Conservation (phyloP, 2,329 filamentous ascomycete genomes). For the Sporothrix curviconia region DNA sequence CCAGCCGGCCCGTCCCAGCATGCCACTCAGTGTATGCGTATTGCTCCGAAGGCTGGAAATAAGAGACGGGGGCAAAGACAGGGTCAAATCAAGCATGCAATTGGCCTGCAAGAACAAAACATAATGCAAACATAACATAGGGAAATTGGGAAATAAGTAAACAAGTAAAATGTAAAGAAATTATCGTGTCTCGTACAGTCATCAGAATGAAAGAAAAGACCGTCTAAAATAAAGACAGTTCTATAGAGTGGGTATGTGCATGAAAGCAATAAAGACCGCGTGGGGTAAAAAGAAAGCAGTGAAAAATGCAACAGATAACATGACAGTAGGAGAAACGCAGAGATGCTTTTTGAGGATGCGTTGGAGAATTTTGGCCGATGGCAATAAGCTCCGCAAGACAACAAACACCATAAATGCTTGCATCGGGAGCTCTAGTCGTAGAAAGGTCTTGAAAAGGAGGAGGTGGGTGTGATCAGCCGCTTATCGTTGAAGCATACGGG, state of each 20-base stretch:
- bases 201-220: slow-evolving; percentile 9
- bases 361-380: neutral
- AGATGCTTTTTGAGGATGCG: too few relatives aligned
- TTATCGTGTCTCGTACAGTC: slow-evolving; percentile 19
- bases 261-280: slow-evolving; percentile 2
- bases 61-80: neutral
- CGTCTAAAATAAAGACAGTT: neutral
- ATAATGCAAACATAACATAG: neutral
- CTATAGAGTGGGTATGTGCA: slow-evolving; percentile 7
- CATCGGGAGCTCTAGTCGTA: too few relatives aligned
- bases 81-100: neutral
- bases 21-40: neutral
- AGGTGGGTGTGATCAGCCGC: too few relatives aligned
- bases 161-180: slow-evolving; percentile 13
- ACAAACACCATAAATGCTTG: neutral
- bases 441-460: too few relatives aligned
- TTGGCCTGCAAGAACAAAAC: neutral
- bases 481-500: too few relatives aligned
- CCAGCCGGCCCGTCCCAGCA: neutral
- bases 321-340: neutral
- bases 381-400: neutral
- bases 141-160: neutral
- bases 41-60: neutral
- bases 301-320: neutral
- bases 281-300: neutral